phyloP scores from a whole-genome alignment of 2,329 filamentous ascomycete genomes.

The Aspergillus pseudoterreus region DNA sequence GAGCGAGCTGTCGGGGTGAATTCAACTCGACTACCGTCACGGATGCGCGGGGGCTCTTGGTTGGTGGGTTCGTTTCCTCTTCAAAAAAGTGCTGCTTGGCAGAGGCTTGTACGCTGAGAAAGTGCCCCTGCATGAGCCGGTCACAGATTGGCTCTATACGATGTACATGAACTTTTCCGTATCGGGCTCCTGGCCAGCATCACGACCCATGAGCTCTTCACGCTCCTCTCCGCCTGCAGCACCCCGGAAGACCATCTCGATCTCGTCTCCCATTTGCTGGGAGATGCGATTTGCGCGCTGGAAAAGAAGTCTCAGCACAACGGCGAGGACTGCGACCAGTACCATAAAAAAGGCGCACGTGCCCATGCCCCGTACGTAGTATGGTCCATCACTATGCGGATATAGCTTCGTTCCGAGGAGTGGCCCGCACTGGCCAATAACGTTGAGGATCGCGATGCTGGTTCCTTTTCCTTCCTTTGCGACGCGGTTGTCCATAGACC shows the following conservation, averaged over 20 bases:
- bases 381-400: slow-evolving; percentile 56
- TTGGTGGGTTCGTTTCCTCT: too few relatives aligned
- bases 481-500: slow-evolving; percentile 82
- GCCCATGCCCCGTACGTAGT: slow-evolving; percentile 61
- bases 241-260: slow-evolving; percentile 6
- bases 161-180: slow-evolving; percentile 24
- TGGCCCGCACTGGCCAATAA: slow-evolving; percentile 77
- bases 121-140: too few relatives aligned
- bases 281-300: slow-evolving; percentile 45
- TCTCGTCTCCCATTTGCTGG: slow-evolving; percentile 6
- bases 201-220: slow-evolving; percentile 27
- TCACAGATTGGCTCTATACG: slow-evolving; percentile 7
- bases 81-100: too few relatives aligned
- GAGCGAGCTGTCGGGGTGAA: too few relatives aligned
- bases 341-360: slow-evolving; percentile 62
- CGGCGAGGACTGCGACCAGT: slow-evolving; percentile 55
- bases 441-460: slow-evolving; percentile 75
- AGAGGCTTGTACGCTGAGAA: too few relatives aligned
- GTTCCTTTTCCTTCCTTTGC: slow-evolving; percentile 66
- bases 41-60: too few relatives aligned
- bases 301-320: slow-evolving; percentile 53
- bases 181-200: slow-evolving; percentile 10
- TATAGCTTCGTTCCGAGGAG: slow-evolving; percentile 66
- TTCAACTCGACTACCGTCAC: too few relatives aligned
- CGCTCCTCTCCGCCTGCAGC: slow-evolving; percentile 19